Conservation (phyloP, 2,329 filamentous ascomycete genomes). For the Sporothrix pallida region DNA sequence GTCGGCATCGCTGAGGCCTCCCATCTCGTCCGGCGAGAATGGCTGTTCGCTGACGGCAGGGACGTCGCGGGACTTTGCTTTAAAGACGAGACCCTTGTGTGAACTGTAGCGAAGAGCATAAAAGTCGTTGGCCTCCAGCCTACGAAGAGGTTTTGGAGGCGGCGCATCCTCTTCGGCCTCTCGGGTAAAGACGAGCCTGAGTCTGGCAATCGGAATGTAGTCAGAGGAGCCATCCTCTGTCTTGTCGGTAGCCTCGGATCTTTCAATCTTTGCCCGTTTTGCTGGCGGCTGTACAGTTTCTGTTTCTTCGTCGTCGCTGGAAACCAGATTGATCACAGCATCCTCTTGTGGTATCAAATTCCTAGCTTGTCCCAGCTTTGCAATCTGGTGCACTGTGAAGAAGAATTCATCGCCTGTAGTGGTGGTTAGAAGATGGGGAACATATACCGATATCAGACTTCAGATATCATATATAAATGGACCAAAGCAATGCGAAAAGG, state of each 20-base stretch:
- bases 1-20: background rate
- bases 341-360: background rate
- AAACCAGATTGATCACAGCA: background rate
- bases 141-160: background rate
- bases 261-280: slow-evolving; percentile 35
- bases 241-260: background rate
- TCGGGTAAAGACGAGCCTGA: slow-evolving; percentile 27
- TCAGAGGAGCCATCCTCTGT: slow-evolving; percentile 4
- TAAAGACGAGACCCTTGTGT: slow-evolving; percentile 8
- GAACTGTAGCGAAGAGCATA: slow-evolving; percentile 3
- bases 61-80: background rate
- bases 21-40: slow-evolving; percentile 25
- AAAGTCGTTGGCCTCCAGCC: background rate
- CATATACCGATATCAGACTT: background rate
- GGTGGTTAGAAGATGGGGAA: background rate
- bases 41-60: background rate
- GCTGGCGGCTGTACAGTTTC: slow-evolving; percentile 30
- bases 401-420: slow-evolving; percentile 2
- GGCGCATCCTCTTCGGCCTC: background rate
- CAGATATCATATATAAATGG: background rate
- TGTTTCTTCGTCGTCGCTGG: background rate
- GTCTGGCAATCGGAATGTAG: slow-evolving; percentile 36
- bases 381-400: background rate
- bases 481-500: background rate
- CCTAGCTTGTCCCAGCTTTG: background rate